Percentiles rank a stretch among this genome's conserved stretches.
Conservation (phyloP, 176 grass and related monocot genomes). For the Saccharum spontaneum region DNA sequence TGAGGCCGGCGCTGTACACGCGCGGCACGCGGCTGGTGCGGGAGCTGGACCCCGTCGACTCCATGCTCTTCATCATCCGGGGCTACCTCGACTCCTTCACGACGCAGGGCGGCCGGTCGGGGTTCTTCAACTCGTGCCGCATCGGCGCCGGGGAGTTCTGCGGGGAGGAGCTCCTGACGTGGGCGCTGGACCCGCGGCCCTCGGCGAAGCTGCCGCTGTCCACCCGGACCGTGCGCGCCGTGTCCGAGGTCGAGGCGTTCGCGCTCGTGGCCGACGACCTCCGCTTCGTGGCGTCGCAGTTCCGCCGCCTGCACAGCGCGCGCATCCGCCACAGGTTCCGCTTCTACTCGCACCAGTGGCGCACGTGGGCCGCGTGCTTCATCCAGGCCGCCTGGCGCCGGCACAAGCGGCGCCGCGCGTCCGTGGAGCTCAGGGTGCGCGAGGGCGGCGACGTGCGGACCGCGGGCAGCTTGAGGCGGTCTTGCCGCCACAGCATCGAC, state of each 20-base stretch:
- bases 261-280: slow-evolving; percentile 90
- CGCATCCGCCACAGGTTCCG: slow-evolving; percentile 78
- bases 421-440: slow-evolving; percentile 55
- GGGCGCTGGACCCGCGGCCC: slow-evolving; percentile 80
- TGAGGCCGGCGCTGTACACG: slow-evolving; percentile 85
- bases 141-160: slow-evolving; percentile 93
- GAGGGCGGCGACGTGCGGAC: neutral
- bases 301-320: slow-evolving; percentile 82
- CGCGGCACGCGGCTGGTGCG: slow-evolving; percentile 66
- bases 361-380: slow-evolving; percentile 92
- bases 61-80: slow-evolving; percentile 96
- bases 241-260: slow-evolving; percentile 92
- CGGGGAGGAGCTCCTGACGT: slow-evolving; percentile 93
- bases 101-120: slow-evolving; percentile 76
- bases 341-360: slow-evolving; percentile 96
- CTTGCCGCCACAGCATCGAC: slow-evolving; percentile 31
- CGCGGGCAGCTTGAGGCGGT: slow-evolving; percentile 15
- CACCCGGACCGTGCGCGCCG: slow-evolving; percentile 81
- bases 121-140: slow-evolving; percentile 95
- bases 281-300: slow-evolving; percentile 76
- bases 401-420: slow-evolving; percentile 57
- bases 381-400: slow-evolving; percentile 90
- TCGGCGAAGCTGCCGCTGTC: slow-evolving; percentile 62
- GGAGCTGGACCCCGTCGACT: slow-evolving; percentile 82
- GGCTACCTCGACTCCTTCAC: slow-evolving; percentile 88